These are phyloP conservation scores for Dryas drummondii DNA, from an alignment of 306 rosid genomes.

Conservation along the genomic window DNA sequence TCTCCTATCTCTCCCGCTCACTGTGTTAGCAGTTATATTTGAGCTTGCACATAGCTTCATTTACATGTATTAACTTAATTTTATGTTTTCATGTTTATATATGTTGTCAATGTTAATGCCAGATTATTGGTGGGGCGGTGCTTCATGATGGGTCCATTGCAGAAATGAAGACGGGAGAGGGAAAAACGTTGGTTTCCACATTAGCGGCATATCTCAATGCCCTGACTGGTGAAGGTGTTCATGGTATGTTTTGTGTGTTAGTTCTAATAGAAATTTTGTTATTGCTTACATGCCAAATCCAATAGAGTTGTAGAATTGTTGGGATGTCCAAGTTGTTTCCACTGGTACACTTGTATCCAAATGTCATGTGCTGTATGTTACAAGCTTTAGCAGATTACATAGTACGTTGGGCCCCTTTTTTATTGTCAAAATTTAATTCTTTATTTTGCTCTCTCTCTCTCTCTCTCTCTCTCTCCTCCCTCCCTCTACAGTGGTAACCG, in stretches of 20 bases:
- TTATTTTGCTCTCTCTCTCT: constrained; percentile 14
- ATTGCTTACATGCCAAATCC: not conserved
- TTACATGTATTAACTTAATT: not conserved
- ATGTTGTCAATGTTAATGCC: constrained; percentile 26
- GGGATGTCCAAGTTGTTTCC: not conserved
- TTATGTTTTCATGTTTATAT: not conserved
- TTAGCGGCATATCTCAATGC: constrained; percentile 95
- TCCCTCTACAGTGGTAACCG: constrained; percentile 72
- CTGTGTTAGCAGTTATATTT: not conserved
- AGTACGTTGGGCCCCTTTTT: not conserved
- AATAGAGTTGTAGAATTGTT: not conserved
- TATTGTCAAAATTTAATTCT: constrained; percentile 12
- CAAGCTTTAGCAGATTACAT: not conserved
- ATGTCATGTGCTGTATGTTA: constrained; percentile 2
- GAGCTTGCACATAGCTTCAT: not conserved
- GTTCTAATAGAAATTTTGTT: constrained; percentile 6
- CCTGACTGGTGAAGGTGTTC: constrained; percentile 89
- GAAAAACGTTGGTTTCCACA: constrained; percentile 91
- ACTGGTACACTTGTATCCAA: not conserved
- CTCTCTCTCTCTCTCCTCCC: constrained; percentile 8
- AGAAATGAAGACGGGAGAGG: constrained; percentile 98
- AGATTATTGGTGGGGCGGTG: constrained; percentile 98
- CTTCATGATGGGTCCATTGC: constrained; percentile 98
- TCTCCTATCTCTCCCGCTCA: constrained; percentile 1
- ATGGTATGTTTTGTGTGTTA: constrained; percentile 49